These are phyloP conservation scores for Aspergillus quadrilineatus DNA, from an alignment of 2,329 filamentous ascomycete genomes.

Conservation along the genomic window DNA sequence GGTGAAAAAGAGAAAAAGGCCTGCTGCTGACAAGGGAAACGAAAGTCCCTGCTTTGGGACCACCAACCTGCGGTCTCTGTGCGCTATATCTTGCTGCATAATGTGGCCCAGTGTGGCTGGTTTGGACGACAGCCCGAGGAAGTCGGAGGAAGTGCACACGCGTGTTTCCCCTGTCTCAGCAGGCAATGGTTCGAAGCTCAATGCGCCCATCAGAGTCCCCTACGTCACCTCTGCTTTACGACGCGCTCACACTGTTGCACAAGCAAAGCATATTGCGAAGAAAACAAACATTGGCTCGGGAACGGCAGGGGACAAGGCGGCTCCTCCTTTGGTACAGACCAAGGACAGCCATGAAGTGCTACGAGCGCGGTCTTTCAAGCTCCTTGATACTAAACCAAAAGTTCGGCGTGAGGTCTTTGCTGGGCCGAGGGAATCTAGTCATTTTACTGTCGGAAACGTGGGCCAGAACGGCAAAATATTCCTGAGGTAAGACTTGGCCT, in stretches of 20 bases:
- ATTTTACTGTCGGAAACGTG: slow-evolving; percentile 78
- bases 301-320: slow-evolving; percentile 33
- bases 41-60: slow-evolving; percentile 1
- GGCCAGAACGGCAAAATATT: slow-evolving; percentile 82
- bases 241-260: slow-evolving; percentile 41
- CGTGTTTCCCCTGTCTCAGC: slow-evolving; percentile 10
- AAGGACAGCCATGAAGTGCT: slow-evolving; percentile 56
- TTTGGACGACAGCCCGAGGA: slow-evolving; percentile 8
- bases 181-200: slow-evolving; percentile 18
- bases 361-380: slow-evolving; percentile 39
- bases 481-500: slow-evolving; percentile 59
- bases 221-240: slow-evolving; percentile 31
- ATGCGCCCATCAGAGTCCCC: slow-evolving; percentile 18
- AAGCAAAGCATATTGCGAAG: slow-evolving; percentile 29
- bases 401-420: slow-evolving; percentile 59
- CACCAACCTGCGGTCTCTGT: slow-evolving; percentile 3
- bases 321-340: slow-evolving; percentile 39
- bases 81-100: slow-evolving; percentile 1
- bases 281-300: slow-evolving; percentile 32
- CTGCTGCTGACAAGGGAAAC: slow-evolving; percentile 2
- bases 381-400: slow-evolving; percentile 47
- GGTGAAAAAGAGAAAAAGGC: slow-evolving; percentile 5
- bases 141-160: slow-evolving; percentile 16
- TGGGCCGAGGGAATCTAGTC: slow-evolving; percentile 64
- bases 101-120: slow-evolving; percentile 8